Conservation (phyloP, 345 rosid genomes). For the Jatropha curcas region DNA sequence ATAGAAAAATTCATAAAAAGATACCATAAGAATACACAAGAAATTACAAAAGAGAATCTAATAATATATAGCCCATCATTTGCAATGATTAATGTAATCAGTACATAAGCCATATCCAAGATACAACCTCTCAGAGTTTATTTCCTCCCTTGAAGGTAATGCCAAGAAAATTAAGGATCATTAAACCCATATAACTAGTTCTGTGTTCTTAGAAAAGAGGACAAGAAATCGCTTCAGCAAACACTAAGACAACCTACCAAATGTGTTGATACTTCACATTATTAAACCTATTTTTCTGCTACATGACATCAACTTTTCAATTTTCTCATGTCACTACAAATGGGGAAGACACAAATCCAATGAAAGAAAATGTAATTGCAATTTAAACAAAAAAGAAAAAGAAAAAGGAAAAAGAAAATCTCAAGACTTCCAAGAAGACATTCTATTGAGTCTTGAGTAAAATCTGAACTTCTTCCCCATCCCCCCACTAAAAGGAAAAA, state of each 20-base stretch:
- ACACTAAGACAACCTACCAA: slow-evolving; percentile 45
- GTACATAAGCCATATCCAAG: slow-evolving; percentile 45
- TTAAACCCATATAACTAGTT: slow-evolving; percentile 40
- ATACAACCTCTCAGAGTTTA: slow-evolving; percentile 39
- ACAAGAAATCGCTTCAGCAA: slow-evolving; percentile 29
- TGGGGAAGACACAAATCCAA: slow-evolving; percentile 48
- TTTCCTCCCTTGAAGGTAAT: slow-evolving; percentile 41
- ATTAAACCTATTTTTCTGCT: slow-evolving; percentile 56
- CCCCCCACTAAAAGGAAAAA: slow-evolving; percentile 43
- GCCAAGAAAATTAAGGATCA: slow-evolving; percentile 39
- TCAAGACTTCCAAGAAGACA: slow-evolving; percentile 45
- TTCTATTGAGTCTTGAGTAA: slow-evolving; percentile 58
- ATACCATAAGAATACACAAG: slow-evolving; percentile 26
- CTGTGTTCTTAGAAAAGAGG: slow-evolving; percentile 19
- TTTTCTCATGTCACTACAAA: slow-evolving; percentile 42
- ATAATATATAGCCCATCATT: slow-evolving; percentile 22
- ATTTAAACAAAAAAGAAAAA: slow-evolving; percentile 18
- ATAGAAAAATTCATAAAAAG: slow-evolving; percentile 9
- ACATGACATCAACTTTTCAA: slow-evolving; percentile 40
- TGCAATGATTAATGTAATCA: slow-evolving; percentile 37
- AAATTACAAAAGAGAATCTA: slow-evolving; percentile 22
- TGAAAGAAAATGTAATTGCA: slow-evolving; percentile 37
- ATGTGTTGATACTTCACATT: slow-evolving; percentile 49
- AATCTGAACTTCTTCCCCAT: slow-evolving; percentile 48
- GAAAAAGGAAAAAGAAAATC: slow-evolving; percentile 16